These are phyloP conservation scores for Amyloporia xantha DNA, from an alignment of 768 basidiomycete species.

Conservation along the genomic window DNA sequence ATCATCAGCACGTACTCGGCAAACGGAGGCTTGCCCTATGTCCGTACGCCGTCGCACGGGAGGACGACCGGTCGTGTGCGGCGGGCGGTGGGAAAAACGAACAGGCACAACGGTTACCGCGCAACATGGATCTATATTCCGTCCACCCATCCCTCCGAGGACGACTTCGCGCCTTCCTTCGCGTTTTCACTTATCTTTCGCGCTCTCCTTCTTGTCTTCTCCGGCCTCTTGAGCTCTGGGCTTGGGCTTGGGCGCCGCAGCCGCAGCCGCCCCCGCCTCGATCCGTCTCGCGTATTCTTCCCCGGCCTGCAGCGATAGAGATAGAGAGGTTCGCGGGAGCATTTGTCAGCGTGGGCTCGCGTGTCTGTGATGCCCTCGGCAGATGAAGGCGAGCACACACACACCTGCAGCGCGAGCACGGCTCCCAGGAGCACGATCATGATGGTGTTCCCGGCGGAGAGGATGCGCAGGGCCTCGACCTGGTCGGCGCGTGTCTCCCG, in stretches of 20 bases:
- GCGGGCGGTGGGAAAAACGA: neutral
- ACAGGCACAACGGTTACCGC: neutral
- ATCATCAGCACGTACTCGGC: neutral
- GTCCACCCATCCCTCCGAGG: neutral
- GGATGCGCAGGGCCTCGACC: slow-evolving; percentile 71
- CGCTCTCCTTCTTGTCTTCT: slow-evolving; percentile 19
- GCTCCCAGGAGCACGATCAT: slow-evolving; percentile 62
- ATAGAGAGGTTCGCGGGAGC: neutral
- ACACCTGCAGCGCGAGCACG: slow-evolving; percentile 68
- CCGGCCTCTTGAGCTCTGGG: slow-evolving; percentile 2
- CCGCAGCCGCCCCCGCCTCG: slow-evolving; percentile 33
- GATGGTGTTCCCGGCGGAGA: slow-evolving; percentile 85
- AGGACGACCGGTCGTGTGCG: neutral
- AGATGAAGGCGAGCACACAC: slow-evolving; percentile 15
- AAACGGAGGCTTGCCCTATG: neutral
- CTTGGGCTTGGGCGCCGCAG: slow-evolving; percentile 8
- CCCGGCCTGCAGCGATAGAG: slow-evolving; percentile 29
- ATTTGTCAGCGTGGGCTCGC: neutral
- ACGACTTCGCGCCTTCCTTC: neutral
- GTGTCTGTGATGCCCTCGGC: neutral
- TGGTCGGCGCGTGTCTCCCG: slow-evolving; percentile 59
- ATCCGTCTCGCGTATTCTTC: slow-evolving; percentile 41
- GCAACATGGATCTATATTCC: neutral
- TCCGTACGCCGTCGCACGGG: neutral
- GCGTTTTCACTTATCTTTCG: slow-evolving; percentile 20